Base-by-base conservation (phyloP, 805 yeast genomes). In the Cyberlindnera xishuangbannaensis region DNA sequence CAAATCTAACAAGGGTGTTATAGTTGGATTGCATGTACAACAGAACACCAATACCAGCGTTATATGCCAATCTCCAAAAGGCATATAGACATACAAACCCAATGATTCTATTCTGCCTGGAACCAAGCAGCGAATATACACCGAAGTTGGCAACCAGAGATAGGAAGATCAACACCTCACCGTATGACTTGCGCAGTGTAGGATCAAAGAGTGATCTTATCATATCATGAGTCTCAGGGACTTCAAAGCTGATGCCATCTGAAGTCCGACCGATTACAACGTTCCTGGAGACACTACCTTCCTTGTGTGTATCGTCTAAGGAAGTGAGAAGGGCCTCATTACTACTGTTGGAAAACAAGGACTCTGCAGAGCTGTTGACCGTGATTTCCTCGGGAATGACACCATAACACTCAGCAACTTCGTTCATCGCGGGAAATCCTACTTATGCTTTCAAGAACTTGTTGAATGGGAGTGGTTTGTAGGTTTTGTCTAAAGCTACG, bases 191-290 rank as follows among this genome's bases (percentile, higher is more conserved):
- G 33, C 71, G 67, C 33, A 83, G 57, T 1, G 79, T 70, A 3
- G 94, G 92, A 59, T 84, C 90, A 47, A 84, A 77, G 31, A 85
- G 61, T 2, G 90, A 78, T 41, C 85, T 68, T 21, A 84, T 81
- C 92, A 84, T 83, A 52, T 84, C 95, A 48, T 79, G 81, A 19
- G 95, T 84, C 45, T 71, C 48, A 10, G 68, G 68, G 1, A 64
- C 65, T 5, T 43, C 33, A 30, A 64, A 64, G 4, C 43, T 43
- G 4, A 41, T 41, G 11, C 58, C 61, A 15, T 59, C 50, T 7
- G 62, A 37, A 6, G 56, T 51, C 16, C 39, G 43, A 7, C 56
- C 56, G 12, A 44, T 35, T 11, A 29, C 21, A 5, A 26, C 23
- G 10, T 25, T 30, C 16, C 30, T 25, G 7, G 22, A 9, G 12